phyloP scores from a whole-genome alignment of 2,329 filamentous ascomycete species.

The Didymella segeticola region DNA sequence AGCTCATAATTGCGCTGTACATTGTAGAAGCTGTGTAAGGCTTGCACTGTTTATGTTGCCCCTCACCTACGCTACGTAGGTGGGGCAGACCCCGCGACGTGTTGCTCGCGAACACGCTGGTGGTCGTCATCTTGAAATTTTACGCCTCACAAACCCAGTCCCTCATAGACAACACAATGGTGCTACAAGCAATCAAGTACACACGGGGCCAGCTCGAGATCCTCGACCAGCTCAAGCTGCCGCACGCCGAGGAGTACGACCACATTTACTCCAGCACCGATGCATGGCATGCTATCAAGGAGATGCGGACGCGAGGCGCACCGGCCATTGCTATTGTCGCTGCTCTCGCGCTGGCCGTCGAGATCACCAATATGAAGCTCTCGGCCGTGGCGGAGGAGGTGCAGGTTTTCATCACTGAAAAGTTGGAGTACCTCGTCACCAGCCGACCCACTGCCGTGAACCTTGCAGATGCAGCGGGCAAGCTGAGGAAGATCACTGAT shows the following conservation, averaged over 20 bases:
- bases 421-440: constrained; percentile 84
- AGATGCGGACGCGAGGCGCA: constrained; percentile 81
- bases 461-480: constrained; percentile 84
- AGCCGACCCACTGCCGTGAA: constrained; percentile 96
- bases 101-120: constrained; percentile 18
- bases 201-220: constrained; percentile 74
- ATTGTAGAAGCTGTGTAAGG: not conserved
- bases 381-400: constrained; percentile 67
- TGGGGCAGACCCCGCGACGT: constrained; percentile 12
- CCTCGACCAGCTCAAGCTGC: constrained; percentile 82
- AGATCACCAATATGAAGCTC: constrained; percentile 68
- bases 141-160: constrained; percentile 8
- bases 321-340: constrained; percentile 99
- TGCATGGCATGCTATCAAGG: constrained; percentile 81
- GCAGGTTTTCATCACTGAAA: constrained; percentile 71
- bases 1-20: not conserved
- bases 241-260: constrained; percentile 82
- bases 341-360: constrained; percentile 84
- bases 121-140: constrained; percentile 31
- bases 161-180: constrained; percentile 47
- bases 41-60: constrained; percentile 3
- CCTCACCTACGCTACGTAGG: constrained; percentile 3
- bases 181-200: constrained; percentile 81
- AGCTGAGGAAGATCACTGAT: constrained; percentile 72
- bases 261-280: constrained; percentile 72